A percentile compares a stretch with the other conserved stretches of the same genome.
phyloP scores from a whole-genome alignment of 78 protist species.

The Pigoraptor vietnamica region DNA sequence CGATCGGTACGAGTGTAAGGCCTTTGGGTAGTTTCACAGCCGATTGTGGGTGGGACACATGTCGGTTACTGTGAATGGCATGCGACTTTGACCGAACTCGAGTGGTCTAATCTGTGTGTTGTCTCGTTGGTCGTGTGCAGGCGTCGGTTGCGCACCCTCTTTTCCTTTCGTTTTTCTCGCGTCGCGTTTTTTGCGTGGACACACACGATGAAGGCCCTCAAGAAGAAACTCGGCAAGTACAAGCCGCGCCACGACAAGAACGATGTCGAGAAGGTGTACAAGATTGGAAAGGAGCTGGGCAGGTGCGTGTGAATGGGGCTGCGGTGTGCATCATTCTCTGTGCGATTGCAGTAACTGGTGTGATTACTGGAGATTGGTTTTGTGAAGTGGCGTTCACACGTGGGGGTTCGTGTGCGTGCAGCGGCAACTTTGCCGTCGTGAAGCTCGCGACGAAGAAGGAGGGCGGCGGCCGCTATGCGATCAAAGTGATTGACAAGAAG shows the following conservation, averaged over 20 bases:
- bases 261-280: constrained; percentile 24
- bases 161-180: neutral
- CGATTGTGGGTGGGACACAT: no score
- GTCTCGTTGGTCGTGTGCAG: no score
- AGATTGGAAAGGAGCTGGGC: constrained; percentile 32
- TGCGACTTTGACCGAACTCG: no score
- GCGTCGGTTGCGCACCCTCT: no score
- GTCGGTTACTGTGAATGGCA: no score
- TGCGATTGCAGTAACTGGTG: no score
- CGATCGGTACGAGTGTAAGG: no score
- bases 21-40: no score
- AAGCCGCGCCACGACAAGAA: neutral
- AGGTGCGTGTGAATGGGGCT: constrained; percentile 1
- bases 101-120: no score
- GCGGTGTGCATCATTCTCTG: neutral
- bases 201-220: neutral
- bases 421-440: constrained; percentile 36
- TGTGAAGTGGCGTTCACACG: no score
- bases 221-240: neutral
- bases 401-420: neutral
- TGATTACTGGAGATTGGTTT: no score
- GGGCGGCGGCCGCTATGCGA: neutral
- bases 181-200: neutral
- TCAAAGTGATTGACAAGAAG: constrained; percentile 25
- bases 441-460: constrained; percentile 6